Evolutionary conservation across 768 basidiomycete genomes (phyloP).

Genomic region (Boletus reticulatus): DNA sequence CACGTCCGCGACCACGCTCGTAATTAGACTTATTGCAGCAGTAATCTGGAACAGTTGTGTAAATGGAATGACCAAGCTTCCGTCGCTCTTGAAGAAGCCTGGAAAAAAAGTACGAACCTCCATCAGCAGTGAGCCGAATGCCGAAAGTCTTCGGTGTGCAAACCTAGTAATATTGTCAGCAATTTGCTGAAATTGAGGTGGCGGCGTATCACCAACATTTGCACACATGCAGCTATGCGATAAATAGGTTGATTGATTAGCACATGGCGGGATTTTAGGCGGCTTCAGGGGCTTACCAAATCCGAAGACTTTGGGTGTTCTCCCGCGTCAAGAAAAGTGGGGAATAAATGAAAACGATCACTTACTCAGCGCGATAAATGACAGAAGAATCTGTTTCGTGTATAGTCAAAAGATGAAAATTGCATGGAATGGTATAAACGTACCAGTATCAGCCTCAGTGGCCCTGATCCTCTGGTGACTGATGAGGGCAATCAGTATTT

Average conservation of each 20-base stretch:
- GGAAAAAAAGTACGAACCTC: slow-evolving; percentile 12
- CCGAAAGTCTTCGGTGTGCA: slow-evolving; percentile 19
- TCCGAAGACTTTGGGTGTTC: slow-evolving; percentile 22
- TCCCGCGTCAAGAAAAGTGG: slow-evolving; percentile 14
- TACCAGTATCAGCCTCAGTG: slow-evolving; percentile 17
- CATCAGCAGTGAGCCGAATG: slow-evolving; percentile 16
- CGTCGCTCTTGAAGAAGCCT: background rate
- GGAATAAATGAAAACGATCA: background rate
- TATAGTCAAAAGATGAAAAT: background rate
- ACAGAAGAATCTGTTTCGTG: slow-evolving; percentile 14
- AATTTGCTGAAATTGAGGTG: background rate
- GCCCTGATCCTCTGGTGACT: slow-evolving; percentile 23
- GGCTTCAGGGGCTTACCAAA: slow-evolving; percentile 19
- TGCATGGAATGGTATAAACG: background rate
- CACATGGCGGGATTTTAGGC: background rate
- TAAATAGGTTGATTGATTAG: background rate
- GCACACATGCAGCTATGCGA: slow-evolving; percentile 18
- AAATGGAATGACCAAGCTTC: background rate
- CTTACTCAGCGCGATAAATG: slow-evolving; percentile 24
- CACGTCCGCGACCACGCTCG: slow-evolving; percentile 9
- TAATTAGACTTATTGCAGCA: slow-evolving; percentile 7
- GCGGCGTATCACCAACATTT: slow-evolving; percentile 22
- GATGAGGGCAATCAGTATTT: background rate
- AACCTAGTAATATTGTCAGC: slow-evolving; percentile 18
- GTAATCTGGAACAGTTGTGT: slow-evolving; percentile 5